Conservation (phyloP, 768 basidiomycete genomes). For the Naganishia vaughanmartiniae region DNA sequence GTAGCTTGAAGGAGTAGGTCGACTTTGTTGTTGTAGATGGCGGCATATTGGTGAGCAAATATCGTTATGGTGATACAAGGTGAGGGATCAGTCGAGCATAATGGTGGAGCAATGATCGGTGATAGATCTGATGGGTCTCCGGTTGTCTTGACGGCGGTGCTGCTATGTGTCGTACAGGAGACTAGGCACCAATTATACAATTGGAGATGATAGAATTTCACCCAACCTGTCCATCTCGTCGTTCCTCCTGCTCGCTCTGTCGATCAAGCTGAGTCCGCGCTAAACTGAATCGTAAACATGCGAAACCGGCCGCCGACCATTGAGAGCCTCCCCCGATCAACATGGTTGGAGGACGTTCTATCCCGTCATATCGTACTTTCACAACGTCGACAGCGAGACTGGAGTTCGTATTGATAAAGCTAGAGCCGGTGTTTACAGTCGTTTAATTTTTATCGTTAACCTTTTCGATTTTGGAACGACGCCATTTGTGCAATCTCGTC, state of each 20-base stretch:
- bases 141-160: not conserved
- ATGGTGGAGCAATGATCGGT: not conserved
- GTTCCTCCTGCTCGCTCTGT: not conserved
- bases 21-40: constrained; percentile 4
- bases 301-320: constrained; percentile 1
- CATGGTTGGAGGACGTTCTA: constrained; percentile 18
- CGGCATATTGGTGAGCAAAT: constrained; percentile 11
- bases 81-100: not conserved
- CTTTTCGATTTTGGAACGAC: not conserved
- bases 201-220: constrained; percentile 13
- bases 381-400: too few species aligned
- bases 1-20: constrained; percentile 40
- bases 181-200: not conserved
- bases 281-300: constrained; percentile 3
- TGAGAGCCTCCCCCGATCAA: not conserved
- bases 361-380: not conserved
- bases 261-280: not conserved
- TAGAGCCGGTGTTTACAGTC: not conserved
- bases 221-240: constrained; percentile 5
- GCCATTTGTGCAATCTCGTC: not conserved
- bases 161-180: not conserved
- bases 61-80: not conserved
- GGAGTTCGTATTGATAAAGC: too few species aligned
- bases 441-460: not conserved
- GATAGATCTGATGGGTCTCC: not conserved